phyloP scores from a whole-genome alignment of 192 early-diverging fungal genomes.

The Mortierella antarctica region DNA sequence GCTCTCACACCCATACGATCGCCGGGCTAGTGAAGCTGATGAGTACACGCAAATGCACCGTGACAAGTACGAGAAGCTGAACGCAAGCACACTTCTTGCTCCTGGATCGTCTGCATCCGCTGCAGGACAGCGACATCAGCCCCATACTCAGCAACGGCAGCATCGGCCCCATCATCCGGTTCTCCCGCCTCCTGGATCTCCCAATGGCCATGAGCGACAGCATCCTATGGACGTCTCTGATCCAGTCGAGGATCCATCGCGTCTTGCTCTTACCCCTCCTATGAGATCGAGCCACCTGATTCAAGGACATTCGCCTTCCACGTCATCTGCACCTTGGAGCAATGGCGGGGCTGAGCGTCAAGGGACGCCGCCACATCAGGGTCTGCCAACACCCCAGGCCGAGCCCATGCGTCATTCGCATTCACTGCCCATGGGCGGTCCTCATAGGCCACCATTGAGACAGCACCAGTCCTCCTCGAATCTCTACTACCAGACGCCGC shows the following conservation, averaged over 20 bases:
- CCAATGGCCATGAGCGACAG: conserved; percentile 10
- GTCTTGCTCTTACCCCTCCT: conserved; percentile 19
- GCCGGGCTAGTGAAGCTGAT: conserved; percentile 37
- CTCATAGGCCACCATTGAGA: conserved; percentile 10
- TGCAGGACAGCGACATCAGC: not conserved
- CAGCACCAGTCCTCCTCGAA: conserved; percentile 24
- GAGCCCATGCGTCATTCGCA: conserved; percentile 37
- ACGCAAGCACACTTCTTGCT: conserved; percentile 29
- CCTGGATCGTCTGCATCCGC: conserved; percentile 7
- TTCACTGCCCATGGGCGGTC: conserved; percentile 2
- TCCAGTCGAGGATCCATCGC: not conserved
- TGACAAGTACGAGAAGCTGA: conserved; percentile 45
- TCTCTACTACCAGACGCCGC: conserved; percentile 31
- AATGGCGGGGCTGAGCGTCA: not conserved
- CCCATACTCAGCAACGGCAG: conserved; percentile 1
- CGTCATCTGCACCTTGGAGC: conserved; percentile 18
- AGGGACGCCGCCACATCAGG: not conserved
- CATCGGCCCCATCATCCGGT: conserved; percentile 6
- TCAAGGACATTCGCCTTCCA: not conserved
- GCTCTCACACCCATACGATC: conserved; percentile 32
- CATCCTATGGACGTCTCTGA: conserved; percentile 21
- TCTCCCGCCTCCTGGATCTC: conserved; percentile 3
- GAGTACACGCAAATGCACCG: conserved; percentile 41
- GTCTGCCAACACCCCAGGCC: not conserved
- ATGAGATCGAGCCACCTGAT: conserved; percentile 3